Evolutionary conservation across 352 stramenopile genomes (phyloP), one percentile per base, ranked within the genome.

Genomic region (Phytophthora sp.): DNA sequence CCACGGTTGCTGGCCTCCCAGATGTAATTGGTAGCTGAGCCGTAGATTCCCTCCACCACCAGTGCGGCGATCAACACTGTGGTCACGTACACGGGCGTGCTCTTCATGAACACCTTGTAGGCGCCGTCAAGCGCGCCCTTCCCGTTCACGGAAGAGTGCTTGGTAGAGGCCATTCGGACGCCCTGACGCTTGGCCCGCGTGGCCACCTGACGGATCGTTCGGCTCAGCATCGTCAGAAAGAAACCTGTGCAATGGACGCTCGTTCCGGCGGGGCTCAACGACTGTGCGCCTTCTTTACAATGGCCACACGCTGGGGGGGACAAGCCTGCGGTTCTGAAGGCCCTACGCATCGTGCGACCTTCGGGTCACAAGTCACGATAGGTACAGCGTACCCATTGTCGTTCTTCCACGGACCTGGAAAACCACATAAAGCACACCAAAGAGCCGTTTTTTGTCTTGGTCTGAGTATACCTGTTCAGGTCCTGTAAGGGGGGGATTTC

Each of bases 51-150:
- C 69, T 95, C 87, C 51, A 83, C 83, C 29, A 90, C 70, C 29
- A 95, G 58, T 29, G 80, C 73, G 31, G 84, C 87, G 36, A 88
- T 66, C 45, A 95, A 63, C 57, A 95, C 79, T 45, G 85, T 90
- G 36, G 82, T 84, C 49, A 95, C 77, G 77, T 95, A 95, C 30
- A 83, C 84, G 24, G 88, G 68, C 66, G 91, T 86, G 73, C 74
- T 89, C 77, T 91, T 91, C 82, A 94, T 91, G 74, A 95, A 88
- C 31, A 75, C 42, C 55, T 86, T 79, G 79, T 95, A 95, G 46
- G 85, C 57, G 36, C 49, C 63, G 57, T 94, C 76, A 26, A 93
- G 41, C 21, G 70, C 58, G 39, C 87, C 86, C 46, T 88, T 86
- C 61, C 87, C 87, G 73, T 92, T 92, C 30, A 93, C 58, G 26